Percentiles rank a stretch among this genome's conserved stretches.
phyloP scores from a whole-genome alignment of 2,329 filamentous ascomycete species.

The Penicillium thymicola region DNA sequence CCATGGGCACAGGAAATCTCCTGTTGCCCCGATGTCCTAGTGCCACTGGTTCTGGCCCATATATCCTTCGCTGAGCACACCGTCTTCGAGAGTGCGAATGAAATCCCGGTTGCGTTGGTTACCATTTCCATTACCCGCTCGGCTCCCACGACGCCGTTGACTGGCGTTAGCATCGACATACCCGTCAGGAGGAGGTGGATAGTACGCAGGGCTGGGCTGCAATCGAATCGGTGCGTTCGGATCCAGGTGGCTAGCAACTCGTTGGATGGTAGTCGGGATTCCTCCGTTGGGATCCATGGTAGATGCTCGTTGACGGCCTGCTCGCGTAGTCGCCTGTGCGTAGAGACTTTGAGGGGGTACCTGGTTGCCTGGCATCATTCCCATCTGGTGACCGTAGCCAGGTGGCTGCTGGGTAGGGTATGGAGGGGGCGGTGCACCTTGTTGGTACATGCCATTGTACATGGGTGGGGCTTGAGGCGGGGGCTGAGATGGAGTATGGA shows the following conservation, averaged over 20 bases:
- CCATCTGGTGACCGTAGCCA: conserved; percentile 69
- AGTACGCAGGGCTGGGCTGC: conserved; percentile 95
- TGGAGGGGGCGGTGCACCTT: conserved; percentile 71
- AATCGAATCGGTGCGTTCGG: conserved; percentile 89
- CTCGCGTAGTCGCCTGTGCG: conserved; percentile 70
- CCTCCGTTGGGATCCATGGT: conserved; percentile 95
- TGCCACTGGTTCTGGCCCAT: conserved; percentile 74
- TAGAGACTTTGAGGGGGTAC: conserved; percentile 69
- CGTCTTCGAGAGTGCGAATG: conserved; percentile 89
- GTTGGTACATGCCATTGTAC: conserved; percentile 76
- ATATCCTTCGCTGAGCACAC: conserved; percentile 89
- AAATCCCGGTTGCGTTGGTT: conserved; percentile 71
- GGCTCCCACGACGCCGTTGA: conserved; percentile 72
- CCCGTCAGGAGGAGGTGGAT: conserved; percentile 85
- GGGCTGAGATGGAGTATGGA: conserved; percentile 47
- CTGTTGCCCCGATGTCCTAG: conserved; percentile 30
- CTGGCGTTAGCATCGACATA: conserved; percentile 64
- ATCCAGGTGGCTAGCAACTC: conserved; percentile 93
- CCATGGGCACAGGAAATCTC: not conserved
- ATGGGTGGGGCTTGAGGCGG: conserved; percentile 57
- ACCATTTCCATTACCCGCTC: conserved; percentile 52
- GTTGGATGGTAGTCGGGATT: conserved; percentile 86
- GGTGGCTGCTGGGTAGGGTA: conserved; percentile 72
- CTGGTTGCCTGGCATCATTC: conserved; percentile 67
- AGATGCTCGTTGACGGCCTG: conserved; percentile 81